Conservation (phyloP, 2,329 filamentous ascomycete genomes). For the Zalaria obscura region DNA sequence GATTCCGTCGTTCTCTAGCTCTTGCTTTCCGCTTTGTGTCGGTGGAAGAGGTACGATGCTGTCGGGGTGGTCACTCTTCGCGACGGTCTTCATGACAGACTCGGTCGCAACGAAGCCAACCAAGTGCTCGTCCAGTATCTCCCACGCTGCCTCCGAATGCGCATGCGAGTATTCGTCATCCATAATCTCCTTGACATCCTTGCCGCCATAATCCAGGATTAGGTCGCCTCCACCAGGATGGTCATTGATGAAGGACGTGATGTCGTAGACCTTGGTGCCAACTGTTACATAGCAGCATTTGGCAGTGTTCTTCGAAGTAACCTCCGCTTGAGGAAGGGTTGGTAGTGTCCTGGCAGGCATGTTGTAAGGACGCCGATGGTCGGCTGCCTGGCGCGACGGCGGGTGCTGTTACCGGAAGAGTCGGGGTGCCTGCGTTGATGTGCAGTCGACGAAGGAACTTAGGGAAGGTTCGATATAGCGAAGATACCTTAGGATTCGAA, state of each 20-base stretch:
- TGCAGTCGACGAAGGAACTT: too few species aligned
- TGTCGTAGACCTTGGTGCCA: slow-evolving; percentile 82
- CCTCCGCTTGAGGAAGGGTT: slow-evolving; percentile 66
- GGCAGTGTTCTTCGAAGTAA: slow-evolving; percentile 63
- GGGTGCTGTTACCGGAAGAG: too few species aligned
- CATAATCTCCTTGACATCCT: slow-evolving; percentile 72
- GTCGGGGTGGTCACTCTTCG: slow-evolving; percentile 31
- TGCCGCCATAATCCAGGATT: slow-evolving; percentile 78
- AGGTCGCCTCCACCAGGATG: slow-evolving; percentile 85
- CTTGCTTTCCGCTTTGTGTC: slow-evolving; percentile 30
- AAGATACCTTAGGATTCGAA: too few species aligned
- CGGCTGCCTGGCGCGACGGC: too few species aligned
- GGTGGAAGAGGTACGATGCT: slow-evolving; percentile 40
- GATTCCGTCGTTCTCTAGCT: slow-evolving; percentile 31
- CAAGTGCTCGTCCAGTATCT: slow-evolving; percentile 76
- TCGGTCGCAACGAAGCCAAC: slow-evolving; percentile 64
- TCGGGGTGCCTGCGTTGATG: too few species aligned
- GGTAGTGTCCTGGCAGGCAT: slow-evolving; percentile 78
- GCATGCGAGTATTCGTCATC: slow-evolving; percentile 69
- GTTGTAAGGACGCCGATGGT: background rate
- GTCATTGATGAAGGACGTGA: slow-evolving; percentile 78
- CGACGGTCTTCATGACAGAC: slow-evolving; percentile 36
- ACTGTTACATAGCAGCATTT: slow-evolving; percentile 90
- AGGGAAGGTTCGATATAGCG: too few species aligned
- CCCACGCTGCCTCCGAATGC: slow-evolving; percentile 89